Conservation (phyloP, 306 rosid species). For the Medicago arabica region DNA sequence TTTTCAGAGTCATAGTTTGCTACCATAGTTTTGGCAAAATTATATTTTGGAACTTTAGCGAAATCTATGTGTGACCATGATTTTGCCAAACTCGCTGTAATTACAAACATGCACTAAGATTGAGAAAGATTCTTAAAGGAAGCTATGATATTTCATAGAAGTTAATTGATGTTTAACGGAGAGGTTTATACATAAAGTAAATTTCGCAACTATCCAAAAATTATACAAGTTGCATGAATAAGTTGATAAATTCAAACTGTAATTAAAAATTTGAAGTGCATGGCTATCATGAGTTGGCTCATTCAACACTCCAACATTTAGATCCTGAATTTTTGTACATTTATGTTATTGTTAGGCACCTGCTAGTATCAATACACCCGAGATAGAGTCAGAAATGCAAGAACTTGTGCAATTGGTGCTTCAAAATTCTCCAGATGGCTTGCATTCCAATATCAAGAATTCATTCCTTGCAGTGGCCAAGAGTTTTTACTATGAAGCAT, state of each 20-base stretch:
- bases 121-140: too few species aligned
- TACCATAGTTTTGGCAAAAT: too few species aligned
- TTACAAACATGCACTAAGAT: too few species aligned
- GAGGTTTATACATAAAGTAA: too few species aligned
- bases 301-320: background rate
- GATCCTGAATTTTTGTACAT: background rate
- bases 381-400: conserved; percentile 77
- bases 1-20: too few species aligned
- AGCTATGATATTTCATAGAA: too few species aligned
- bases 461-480: conserved; percentile 68
- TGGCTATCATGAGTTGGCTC: too few species aligned
- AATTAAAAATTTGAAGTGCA: too few species aligned
- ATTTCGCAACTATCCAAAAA: background rate
- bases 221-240: background rate
- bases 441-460: conserved; percentile 57
- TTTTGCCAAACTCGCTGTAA: too few species aligned
- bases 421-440: conserved; percentile 51
- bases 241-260: background rate
- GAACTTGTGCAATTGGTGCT: conserved; percentile 66
- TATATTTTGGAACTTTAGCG: background rate
- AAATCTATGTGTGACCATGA: too few species aligned
- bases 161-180: too few species aligned
- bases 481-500: conserved; percentile 67
- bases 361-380: conserved; percentile 24
- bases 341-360: conserved; percentile 47